A percentile compares a stretch with the other conserved stretches of the same genome.
Evolutionary conservation across 83 land plant species (phyloP).

Genomic region (Picea abies): DNA sequence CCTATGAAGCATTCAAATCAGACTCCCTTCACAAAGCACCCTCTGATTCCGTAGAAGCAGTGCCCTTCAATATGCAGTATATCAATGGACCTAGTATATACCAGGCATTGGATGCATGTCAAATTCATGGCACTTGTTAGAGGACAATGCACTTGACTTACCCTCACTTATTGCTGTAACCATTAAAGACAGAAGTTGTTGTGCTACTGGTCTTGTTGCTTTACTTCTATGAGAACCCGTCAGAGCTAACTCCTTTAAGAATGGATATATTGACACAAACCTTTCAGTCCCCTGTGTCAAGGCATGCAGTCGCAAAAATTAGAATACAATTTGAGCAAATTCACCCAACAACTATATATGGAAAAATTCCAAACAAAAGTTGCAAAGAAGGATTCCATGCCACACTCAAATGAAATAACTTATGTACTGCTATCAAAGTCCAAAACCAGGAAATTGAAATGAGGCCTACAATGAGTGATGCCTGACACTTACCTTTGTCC

Average conservation of each 20-base stretch:
- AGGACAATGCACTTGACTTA: constrained; percentile 11
- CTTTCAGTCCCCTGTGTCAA: constrained; percentile 85
- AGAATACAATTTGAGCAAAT: background rate
- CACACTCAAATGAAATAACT: no score
- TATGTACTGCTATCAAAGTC: background rate
- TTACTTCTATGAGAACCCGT: constrained; percentile 71
- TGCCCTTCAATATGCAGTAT: background rate
- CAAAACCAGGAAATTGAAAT: background rate
- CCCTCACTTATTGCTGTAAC: constrained; percentile 64
- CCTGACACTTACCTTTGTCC: no score
- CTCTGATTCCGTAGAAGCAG: no score
- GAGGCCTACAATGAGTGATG: no score
- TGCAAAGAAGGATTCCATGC: no score
- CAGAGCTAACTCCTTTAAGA: constrained; percentile 80
- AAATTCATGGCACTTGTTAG: background rate
- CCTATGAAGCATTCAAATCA: no score
- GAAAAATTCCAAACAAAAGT: background rate
- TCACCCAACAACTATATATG: background rate
- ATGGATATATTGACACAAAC: constrained; percentile 77
- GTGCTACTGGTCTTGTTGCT: constrained; percentile 66
- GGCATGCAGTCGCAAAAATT: background rate
- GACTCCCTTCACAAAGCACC: no score
- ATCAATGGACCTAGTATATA: background rate
- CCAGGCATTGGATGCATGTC: background rate
- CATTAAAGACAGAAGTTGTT: constrained; percentile 58